A percentile compares a stretch with the other conserved stretches of the same genome.
Conservation (phyloP, 106 monocot species). For the Phalaenopsis equestris region DNA sequence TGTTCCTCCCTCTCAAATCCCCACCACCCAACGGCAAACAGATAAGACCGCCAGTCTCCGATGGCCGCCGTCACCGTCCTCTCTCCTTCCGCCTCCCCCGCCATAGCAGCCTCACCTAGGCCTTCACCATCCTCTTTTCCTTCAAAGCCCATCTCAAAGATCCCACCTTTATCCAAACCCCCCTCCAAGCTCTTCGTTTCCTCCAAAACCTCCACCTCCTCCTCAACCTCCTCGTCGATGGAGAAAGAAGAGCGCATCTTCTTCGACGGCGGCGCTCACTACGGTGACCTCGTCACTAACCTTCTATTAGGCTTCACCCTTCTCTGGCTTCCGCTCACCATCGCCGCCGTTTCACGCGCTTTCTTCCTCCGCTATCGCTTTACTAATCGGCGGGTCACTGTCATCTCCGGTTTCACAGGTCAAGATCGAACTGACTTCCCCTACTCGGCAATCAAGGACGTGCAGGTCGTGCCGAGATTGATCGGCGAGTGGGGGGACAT, state of each 20-base stretch:
- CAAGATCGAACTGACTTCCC: conserved; percentile 49
- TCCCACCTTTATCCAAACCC: neutral
- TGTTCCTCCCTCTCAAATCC: neutral
- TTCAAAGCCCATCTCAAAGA: conserved; percentile 10
- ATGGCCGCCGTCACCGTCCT: conserved; percentile 1
- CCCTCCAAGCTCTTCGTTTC: conserved; percentile 5
- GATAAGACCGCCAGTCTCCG: neutral
- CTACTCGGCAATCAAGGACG: conserved; percentile 33
- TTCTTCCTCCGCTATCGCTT: conserved; percentile 65
- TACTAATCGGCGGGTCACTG: conserved; percentile 45
- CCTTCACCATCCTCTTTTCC: neutral
- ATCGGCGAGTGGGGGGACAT: conserved; percentile 69
- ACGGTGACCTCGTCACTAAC: conserved; percentile 51
- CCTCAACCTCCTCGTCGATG: conserved; percentile 7
- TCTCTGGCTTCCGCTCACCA: conserved; percentile 51
- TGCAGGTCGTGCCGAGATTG: conserved; percentile 56
- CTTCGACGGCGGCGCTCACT: conserved; percentile 63
- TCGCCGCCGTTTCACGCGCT: conserved; percentile 53
- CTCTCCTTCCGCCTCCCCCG: conserved; percentile 5
- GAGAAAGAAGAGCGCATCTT: conserved; percentile 30
- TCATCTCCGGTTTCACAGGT: conserved; percentile 51
- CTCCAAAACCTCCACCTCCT: conserved; percentile 7
- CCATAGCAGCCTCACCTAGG: neutral
- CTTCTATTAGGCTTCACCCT: conserved; percentile 54
- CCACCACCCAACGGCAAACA: neutral